Conservation (phyloP, 2,329 filamentous ascomycete species). For the Xylariaceae sp. region DNA sequence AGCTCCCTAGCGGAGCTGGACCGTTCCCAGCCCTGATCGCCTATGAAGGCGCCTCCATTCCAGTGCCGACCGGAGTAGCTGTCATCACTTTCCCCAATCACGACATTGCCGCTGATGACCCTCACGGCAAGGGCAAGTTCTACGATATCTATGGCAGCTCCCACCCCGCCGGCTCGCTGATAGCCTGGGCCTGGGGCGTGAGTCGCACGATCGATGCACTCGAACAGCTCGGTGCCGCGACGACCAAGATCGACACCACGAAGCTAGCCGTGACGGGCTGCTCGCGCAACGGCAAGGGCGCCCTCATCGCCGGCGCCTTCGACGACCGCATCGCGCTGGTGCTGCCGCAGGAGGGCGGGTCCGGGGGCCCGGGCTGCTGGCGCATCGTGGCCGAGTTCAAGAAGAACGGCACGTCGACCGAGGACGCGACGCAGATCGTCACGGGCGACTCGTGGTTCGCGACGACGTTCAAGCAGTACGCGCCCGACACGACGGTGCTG, state of each 20-base stretch:
- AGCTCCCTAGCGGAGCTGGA: conserved; percentile 26
- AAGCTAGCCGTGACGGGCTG: conserved; percentile 44
- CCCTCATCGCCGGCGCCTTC: conserved; percentile 44
- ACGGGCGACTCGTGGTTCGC: conserved; percentile 52
- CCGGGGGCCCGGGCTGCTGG: conserved; percentile 47
- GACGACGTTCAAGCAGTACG: conserved; percentile 42
- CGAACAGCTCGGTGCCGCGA: conserved; percentile 32
- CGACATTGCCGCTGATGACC: conserved; percentile 40
- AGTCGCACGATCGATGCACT: conserved; percentile 45
- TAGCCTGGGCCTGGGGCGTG: conserved; percentile 40
- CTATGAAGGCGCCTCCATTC: conserved; percentile 39
- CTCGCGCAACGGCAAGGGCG: conserved; percentile 48
- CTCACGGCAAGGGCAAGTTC: conserved; percentile 44
- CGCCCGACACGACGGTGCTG: conserved; percentile 41
- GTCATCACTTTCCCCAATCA: conserved; percentile 46
- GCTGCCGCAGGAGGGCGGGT: conserved; percentile 45
- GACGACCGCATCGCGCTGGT: conserved; percentile 44
- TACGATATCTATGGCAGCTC: conserved; percentile 44
- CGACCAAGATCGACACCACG: conserved; percentile 31
- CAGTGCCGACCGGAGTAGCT: conserved; percentile 40
- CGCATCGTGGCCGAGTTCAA: conserved; percentile 31
- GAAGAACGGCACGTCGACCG: conserved; percentile 40
- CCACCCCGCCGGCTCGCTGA: conserved; percentile 38
- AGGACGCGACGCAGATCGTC: conserved; percentile 42
- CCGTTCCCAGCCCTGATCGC: conserved; percentile 46